Evolutionary conservation across 2,329 filamentous ascomycete species (phyloP), one percentile per base, ranked within the genome.

Genomic region (Fusarium newnesense): DNA sequence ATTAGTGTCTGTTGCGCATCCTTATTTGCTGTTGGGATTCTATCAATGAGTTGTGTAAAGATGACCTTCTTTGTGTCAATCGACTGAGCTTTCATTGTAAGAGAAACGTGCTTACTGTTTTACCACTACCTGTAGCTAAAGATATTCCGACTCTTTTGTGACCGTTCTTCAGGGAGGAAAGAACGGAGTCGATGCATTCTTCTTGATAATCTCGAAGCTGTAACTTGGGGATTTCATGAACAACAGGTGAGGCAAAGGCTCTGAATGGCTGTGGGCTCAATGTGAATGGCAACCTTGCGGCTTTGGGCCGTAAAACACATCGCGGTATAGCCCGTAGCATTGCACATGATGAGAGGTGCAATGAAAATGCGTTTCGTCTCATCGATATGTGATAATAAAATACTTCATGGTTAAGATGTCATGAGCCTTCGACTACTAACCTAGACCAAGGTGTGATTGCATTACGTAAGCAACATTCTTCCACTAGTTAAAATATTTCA

Each of bases 41-140:
- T 92, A 77, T 94, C 91, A 70, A 99, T 97, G 50, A 99, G 88
- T 80, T 97, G 95, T 18, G 96, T 98, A 84, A 99, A 99, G 76
- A 99, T 95, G 79, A 99, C 92, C 93, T 94, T 74, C 21, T 28
- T 42, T 12, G 28, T 32, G 18, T 68, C 28, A 78, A 69, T 62
- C n/a, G 49, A 47, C 28, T 40, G 21, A 16, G n/a, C 15, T 37
- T n/a, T 30, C 32, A 30, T 8, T 9, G 12, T 28, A 28, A 10
- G 37, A 46, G n/a, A 36, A 47, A 18, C 7, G 7, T 37, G 76
- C 87, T 69, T 82, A 94, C 94, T 12, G 95, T 98, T 81, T 98
- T 98, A 10, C 95, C 95, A 71, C 93, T 91, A 2, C 95, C 95
- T 7, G 95, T 98, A 6, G 95, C 95, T 40, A 98, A 82, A 0